Conservation (phyloP, 2,329 filamentous ascomycete genomes). For the Beauveria sp. region DNA sequence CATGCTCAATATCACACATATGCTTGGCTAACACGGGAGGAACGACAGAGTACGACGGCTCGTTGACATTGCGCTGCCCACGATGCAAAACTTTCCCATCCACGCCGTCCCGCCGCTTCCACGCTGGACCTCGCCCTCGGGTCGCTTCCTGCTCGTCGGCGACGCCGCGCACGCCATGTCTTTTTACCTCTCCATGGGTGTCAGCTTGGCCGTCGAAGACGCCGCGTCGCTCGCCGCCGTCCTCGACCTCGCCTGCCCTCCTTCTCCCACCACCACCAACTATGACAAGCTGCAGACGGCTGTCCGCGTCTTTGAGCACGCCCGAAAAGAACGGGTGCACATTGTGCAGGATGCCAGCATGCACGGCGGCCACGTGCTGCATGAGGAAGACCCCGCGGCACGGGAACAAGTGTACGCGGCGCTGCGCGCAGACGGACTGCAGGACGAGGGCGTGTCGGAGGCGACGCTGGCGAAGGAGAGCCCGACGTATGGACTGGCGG, state of each 20-base stretch:
- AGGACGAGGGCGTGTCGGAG: background rate
- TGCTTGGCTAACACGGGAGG: too few relatives aligned
- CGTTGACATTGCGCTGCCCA: slow-evolving; percentile 7
- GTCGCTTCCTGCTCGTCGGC: slow-evolving; percentile 14
- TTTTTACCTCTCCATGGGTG: slow-evolving; percentile 17
- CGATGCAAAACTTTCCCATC: slow-evolving; percentile 15
- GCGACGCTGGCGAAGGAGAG: background rate
- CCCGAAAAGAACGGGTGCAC: slow-evolving; percentile 10
- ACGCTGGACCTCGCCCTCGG: slow-evolving; percentile 11
- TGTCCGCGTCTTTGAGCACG: slow-evolving; percentile 10
- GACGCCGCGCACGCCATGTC: slow-evolving; percentile 17
- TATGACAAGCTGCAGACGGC: background rate
- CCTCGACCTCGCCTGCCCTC: slow-evolving; percentile 11
- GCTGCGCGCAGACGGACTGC: slow-evolving; percentile 3
- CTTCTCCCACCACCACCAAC: background rate
- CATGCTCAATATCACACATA: too few relatives aligned
- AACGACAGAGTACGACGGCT: slow-evolving; percentile 10
- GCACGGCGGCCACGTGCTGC: slow-evolving; percentile 12
- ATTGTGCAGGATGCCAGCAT: slow-evolving; percentile 14
- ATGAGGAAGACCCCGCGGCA: background rate
- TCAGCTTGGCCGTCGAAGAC: slow-evolving; percentile 16
- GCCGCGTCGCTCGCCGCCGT: slow-evolving; percentile 13
- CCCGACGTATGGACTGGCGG: slow-evolving; percentile 6
- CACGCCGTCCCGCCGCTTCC: slow-evolving; percentile 13
- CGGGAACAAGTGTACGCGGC: slow-evolving; percentile 12